Conservation (phyloP, 2,329 filamentous ascomycete genomes). For the Monosporascus sp. region DNA sequence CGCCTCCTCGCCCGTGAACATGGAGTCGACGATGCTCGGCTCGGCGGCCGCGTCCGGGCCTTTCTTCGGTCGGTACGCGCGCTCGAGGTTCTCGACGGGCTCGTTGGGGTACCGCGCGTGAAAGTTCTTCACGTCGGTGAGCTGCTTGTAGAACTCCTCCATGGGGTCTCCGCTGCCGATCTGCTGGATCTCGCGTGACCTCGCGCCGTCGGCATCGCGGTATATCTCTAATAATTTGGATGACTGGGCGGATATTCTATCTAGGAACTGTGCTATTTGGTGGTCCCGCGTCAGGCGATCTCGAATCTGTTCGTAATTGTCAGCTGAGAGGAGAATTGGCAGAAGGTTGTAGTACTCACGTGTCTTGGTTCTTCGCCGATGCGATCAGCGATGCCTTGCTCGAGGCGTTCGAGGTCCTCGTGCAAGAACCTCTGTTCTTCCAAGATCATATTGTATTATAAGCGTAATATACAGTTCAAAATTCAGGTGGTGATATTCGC, state of each 20-base stretch:
- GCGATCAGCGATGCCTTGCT: constrained; percentile 88
- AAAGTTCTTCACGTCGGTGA: constrained; percentile 76
- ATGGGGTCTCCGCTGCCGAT: constrained; percentile 83
- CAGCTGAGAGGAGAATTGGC: constrained; percentile 10
- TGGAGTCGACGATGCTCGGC: constrained; percentile 70
- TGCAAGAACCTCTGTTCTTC: constrained; percentile 93
- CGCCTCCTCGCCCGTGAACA: constrained; percentile 94
- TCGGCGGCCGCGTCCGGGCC: constrained; percentile 57
- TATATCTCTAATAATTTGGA: constrained; percentile 77
- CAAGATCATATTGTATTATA: constrained; percentile 58
- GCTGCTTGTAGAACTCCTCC: constrained; percentile 84
- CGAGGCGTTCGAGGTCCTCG: constrained; percentile 92
- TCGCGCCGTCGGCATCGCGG: constrained; percentile 67
- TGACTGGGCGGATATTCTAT: constrained; percentile 84
- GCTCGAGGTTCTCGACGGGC: constrained; percentile 90
- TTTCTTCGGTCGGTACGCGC: constrained; percentile 72
- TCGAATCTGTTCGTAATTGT: constrained; percentile 58
- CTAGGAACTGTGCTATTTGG: constrained; percentile 79
- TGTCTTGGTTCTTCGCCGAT: constrained; percentile 84
- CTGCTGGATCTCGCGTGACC: constrained; percentile 74
- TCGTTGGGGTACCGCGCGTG: constrained; percentile 91
- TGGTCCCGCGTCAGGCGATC: constrained; percentile 88
- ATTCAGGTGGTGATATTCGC: not conserved
- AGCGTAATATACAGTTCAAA: too few relatives aligned
- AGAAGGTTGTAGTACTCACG: constrained; percentile 44